phyloP scores from a whole-genome alignment of 768 basidiomycete species.

The Psilocybe cubensis region DNA sequence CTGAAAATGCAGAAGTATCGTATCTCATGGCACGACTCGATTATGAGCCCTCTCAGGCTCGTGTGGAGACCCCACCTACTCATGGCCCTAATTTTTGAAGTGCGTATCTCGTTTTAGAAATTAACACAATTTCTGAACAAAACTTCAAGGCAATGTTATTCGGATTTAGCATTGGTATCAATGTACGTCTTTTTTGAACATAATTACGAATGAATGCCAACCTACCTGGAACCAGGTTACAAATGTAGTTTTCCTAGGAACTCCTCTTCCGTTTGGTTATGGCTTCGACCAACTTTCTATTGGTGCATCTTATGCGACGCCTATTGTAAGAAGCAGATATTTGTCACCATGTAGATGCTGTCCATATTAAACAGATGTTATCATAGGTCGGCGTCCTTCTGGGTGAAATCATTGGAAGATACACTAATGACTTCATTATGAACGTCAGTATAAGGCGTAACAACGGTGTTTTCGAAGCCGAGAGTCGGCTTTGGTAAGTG shows the following conservation, averaged over 20 bases:
- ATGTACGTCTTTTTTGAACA: conserved; percentile 38
- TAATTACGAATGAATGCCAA: background rate
- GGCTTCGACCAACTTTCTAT: conserved; percentile 54
- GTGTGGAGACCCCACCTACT: conserved; percentile 68
- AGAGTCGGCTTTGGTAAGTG: conserved; percentile 60
- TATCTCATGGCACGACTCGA: conserved; percentile 48
- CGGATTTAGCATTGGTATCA: conserved; percentile 68
- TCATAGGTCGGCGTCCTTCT: conserved; percentile 53
- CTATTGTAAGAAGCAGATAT: conserved; percentile 42
- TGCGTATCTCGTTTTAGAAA: background rate
- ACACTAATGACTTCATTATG: conserved; percentile 57
- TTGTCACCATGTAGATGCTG: background rate
- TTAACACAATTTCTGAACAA: background rate
- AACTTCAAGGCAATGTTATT: conserved; percentile 49
- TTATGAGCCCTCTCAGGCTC: conserved; percentile 51
- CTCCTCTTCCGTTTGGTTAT: conserved; percentile 55
- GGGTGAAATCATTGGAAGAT: conserved; percentile 57
- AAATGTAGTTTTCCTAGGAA: conserved; percentile 66
- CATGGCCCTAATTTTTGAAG: conserved; percentile 17
- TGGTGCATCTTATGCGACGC: conserved; percentile 58
- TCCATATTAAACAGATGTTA: background rate
- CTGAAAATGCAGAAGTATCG: conserved; percentile 61
- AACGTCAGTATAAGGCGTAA: conserved; percentile 49
- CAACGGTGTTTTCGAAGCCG: conserved; percentile 62
- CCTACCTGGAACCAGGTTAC: conserved; percentile 47